phyloP scores from a whole-genome alignment of 2,329 filamentous ascomycete species.

The Colletotrichum paranaense region DNA sequence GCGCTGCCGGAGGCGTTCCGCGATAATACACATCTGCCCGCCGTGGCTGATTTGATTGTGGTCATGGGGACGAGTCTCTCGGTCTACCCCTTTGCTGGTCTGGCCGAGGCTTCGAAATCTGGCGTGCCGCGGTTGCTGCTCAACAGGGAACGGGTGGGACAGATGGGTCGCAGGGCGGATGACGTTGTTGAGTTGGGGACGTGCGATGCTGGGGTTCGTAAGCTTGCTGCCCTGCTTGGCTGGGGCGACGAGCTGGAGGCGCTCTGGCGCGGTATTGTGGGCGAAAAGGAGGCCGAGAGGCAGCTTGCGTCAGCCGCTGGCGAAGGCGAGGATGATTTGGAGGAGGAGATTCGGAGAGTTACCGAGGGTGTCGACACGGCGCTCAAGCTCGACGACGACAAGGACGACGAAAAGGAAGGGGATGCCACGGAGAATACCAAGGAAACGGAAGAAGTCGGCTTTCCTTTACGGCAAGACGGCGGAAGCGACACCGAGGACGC shows the following conservation, averaged over 20 bases:
- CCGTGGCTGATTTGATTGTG: slow-evolving; percentile 79
- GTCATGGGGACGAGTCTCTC: slow-evolving; percentile 89
- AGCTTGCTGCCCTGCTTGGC: slow-evolving; percentile 81
- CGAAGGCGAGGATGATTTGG: slow-evolving; percentile 47
- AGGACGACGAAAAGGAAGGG: slow-evolving; percentile 4
- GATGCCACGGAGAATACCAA: background rate
- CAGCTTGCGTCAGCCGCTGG: slow-evolving; percentile 51
- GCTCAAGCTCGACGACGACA: slow-evolving; percentile 45
- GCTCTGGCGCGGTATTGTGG: slow-evolving; percentile 77
- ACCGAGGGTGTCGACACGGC: slow-evolving; percentile 48
- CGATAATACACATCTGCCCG: slow-evolving; percentile 56
- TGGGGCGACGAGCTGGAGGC: slow-evolving; percentile 87
- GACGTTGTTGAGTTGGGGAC: slow-evolving; percentile 87
- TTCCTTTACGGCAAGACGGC: background rate
- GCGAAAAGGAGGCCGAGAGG: slow-evolving; percentile 66
- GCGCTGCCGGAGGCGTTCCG: slow-evolving; percentile 58
- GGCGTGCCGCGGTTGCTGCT: slow-evolving; percentile 83
- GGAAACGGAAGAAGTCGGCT: background rate
- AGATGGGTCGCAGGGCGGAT: slow-evolving; percentile 79
- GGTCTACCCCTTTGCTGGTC: slow-evolving; percentile 88
- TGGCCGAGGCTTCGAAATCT: slow-evolving; percentile 74
- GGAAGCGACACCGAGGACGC: slow-evolving; percentile 7
- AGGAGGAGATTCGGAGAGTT: slow-evolving; percentile 58
- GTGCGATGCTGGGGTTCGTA: slow-evolving; percentile 84
- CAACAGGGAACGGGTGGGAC: slow-evolving; percentile 86